Percentiles rank a stretch among this genome's conserved stretches.
These are phyloP conservation scores for Baorangia bicolor DNA, from an alignment of 768 basidiomycete species.

Conservation along the genomic window DNA sequence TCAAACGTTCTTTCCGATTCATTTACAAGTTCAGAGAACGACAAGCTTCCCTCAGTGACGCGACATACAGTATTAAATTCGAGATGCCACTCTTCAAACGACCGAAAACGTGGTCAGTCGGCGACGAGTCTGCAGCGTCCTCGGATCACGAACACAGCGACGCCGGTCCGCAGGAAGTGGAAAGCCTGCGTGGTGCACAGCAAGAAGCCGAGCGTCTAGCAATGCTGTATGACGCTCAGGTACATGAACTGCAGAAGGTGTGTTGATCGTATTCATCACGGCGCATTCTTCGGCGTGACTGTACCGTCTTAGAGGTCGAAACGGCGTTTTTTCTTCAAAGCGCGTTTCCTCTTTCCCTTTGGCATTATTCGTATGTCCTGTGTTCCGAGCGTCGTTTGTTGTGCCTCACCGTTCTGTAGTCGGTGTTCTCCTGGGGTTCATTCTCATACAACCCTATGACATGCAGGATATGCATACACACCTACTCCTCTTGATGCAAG, in stretches of 20 bases:
- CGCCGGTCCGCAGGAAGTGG: background rate
- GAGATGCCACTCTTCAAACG: constrained; percentile 37
- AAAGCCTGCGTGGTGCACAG: constrained; percentile 14
- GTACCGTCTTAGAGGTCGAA: constrained; percentile 12
- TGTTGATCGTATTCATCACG: background rate
- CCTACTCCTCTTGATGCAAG: constrained; percentile 61
- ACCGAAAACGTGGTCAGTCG: constrained; percentile 28
- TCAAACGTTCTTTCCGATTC: too few species aligned
- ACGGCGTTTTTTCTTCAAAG: constrained; percentile 25
- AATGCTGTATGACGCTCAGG: constrained; percentile 25
- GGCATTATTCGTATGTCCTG: constrained; percentile 57
- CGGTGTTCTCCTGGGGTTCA: constrained; percentile 61
- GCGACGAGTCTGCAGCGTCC: constrained; percentile 12
- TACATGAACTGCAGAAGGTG: constrained; percentile 26
- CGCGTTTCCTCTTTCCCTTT: constrained; percentile 66
- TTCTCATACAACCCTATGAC: constrained; percentile 64
- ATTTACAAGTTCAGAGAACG: background rate
- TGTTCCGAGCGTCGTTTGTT: background rate
- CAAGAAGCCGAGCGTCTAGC: constrained; percentile 25
- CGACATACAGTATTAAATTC: background rate
- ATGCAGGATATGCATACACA: constrained; percentile 69
- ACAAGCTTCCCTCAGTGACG: background rate
- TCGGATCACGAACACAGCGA: constrained; percentile 13
- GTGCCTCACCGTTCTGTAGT: constrained; percentile 40
- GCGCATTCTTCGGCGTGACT: background rate